Evolutionary conservation across 352 stramenopile species (phyloP).

Genomic region (Phytophthora multivora): DNA sequence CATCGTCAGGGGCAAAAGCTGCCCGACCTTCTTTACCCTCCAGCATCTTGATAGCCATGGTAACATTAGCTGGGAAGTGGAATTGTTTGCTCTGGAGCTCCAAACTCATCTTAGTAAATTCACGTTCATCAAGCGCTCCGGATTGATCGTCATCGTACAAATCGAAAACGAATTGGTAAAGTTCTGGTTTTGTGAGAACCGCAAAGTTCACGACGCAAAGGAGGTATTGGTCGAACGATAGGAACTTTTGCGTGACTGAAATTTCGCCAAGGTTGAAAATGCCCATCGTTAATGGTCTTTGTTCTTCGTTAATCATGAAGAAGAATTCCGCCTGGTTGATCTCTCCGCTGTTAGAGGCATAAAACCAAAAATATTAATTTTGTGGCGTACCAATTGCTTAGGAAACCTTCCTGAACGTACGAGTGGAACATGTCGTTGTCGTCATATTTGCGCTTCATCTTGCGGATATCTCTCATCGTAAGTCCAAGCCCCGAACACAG

Average conservation of each 20-base stretch:
- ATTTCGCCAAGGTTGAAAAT: slow-evolving; percentile 57
- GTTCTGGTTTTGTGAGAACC: slow-evolving; percentile 62
- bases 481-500: slow-evolving; percentile 55
- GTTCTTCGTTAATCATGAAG: slow-evolving; percentile 70
- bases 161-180: slow-evolving; percentile 76
- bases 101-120: slow-evolving; percentile 67
- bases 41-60: slow-evolving; percentile 59
- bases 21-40: slow-evolving; percentile 35
- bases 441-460: slow-evolving; percentile 75
- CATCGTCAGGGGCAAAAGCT: slow-evolving; percentile 35
- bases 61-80: slow-evolving; percentile 66
- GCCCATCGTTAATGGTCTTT: slow-evolving; percentile 54
- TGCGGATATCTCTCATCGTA: slow-evolving; percentile 58
- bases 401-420: slow-evolving; percentile 37
- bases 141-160: slow-evolving; percentile 70
- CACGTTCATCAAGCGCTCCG: slow-evolving; percentile 57
- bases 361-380: background rate
- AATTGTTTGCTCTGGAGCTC: slow-evolving; percentile 76
- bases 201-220: slow-evolving; percentile 64
- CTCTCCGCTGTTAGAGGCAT: slow-evolving; percentile 44
- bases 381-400: too few relatives aligned
- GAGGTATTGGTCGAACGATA: slow-evolving; percentile 73
- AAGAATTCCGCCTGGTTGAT: slow-evolving; percentile 80
- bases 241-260: slow-evolving; percentile 46
- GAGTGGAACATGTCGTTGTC: slow-evolving; percentile 80